Base-by-base conservation (phyloP, 2,329 filamentous ascomycete genomes). In the Diaporthe vexans region DNA sequence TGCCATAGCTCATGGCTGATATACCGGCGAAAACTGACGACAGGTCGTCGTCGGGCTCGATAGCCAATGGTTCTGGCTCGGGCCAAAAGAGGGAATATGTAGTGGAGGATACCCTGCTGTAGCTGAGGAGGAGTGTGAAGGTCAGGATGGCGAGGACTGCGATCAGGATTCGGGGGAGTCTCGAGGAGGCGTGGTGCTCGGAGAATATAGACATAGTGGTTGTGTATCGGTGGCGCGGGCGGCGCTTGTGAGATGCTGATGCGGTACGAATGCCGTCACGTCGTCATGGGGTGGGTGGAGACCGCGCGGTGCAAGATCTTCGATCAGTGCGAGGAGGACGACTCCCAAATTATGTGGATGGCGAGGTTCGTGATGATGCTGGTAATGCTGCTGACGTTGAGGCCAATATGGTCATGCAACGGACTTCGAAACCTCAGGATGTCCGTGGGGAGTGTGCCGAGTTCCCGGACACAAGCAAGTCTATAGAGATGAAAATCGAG, bases 1-100 rank as follows among this genome's bases (percentile, higher is more conserved):
- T 81, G 75, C 81, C 85, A 79, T 86, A 87, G 13, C 80, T 79
- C 84, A 86, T 86, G 72, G 81, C 78, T 71, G 72, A 46, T 52
- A 73, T 73, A 48, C 69, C 57, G 65, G 73, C 43, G 40, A 58
- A 48, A 11, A 73, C 52, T 43, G 63, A 51, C 26, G 37, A 63
- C 57, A 65, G 48, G 21, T 71, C 52, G n/a, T 70, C 74, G 43
- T 56, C 65, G 35, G 68, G 51, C 19, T 71, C 54, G 65, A 61
- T 21, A 33, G 56, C 21, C 37, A 58, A 4, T 17, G 54, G 61
- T 29, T 74, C 57, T 5, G 37, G 63, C 61, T 72, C 57, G 33
- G 74, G 65, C 70, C 43, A 54, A 33, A 74, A 17, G n/a, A 70
- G 71, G 9, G 73, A 61, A 29, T 74, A 77, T 69, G 80, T 76